Percentiles rank a stretch among this genome's conserved stretches.
Evolutionary conservation across 495 filamentous ascomycete species (phyloP).

Genomic region (Venustampulla echinocandica): DNA sequence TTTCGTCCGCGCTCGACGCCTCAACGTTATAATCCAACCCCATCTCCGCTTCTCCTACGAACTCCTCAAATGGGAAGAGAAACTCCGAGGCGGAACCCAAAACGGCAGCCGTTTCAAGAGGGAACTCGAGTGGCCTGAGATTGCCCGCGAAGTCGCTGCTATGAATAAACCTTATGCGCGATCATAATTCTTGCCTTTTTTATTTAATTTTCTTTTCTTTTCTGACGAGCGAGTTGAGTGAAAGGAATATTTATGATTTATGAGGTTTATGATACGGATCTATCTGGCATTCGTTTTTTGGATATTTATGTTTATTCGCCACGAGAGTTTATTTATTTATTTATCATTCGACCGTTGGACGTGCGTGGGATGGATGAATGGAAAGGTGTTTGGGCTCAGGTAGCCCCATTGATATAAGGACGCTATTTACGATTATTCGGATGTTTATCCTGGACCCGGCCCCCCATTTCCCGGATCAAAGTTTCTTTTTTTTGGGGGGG

Average conservation of each 20-base stretch:
- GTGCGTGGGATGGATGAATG: too few relatives aligned
- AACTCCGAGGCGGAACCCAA: slow-evolving; percentile 30
- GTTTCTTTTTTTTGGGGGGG: too few relatives aligned
- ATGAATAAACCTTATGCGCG: slow-evolving; percentile 88
- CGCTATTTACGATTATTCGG: too few relatives aligned
- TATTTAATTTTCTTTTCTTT: neutral
- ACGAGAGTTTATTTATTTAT: slow-evolving; percentile 3
- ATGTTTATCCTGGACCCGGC: too few relatives aligned
- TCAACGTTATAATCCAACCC: slow-evolving; percentile 60
- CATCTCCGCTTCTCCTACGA: slow-evolving; percentile 55
- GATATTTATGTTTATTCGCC: neutral
- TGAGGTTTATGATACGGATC: slow-evolving; percentile 5
- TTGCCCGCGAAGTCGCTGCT: slow-evolving; percentile 80
- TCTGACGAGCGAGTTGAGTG: too few relatives aligned
- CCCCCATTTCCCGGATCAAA: too few relatives aligned
- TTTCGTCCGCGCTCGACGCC: slow-evolving; percentile 82
- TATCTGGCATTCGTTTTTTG: slow-evolving; percentile 6
- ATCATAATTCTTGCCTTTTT: slow-evolving; percentile 1
- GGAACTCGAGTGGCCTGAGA: slow-evolving; percentile 84
- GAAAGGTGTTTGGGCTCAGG: too few relatives aligned
- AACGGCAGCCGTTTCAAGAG: slow-evolving; percentile 45
- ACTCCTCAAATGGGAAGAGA: slow-evolving; percentile 92
- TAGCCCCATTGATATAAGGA: too few relatives aligned
- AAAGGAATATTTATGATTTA: slow-evolving; percentile 12
- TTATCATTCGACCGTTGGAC: too few relatives aligned